Evolutionary conservation across 2,329 filamentous ascomycete genomes (phyloP).

Genomic region (Diaporthe australafricana): DNA sequence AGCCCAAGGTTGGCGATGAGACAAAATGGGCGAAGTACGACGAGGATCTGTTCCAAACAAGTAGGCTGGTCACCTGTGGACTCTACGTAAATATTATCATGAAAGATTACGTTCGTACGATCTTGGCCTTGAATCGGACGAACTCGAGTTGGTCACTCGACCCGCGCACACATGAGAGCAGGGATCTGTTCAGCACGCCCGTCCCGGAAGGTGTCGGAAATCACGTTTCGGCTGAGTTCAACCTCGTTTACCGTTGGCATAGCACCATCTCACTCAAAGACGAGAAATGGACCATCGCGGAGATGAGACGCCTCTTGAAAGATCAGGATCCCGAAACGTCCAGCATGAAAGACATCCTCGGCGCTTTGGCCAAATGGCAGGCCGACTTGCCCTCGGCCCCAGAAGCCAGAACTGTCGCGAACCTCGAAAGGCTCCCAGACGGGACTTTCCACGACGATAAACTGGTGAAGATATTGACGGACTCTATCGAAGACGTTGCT

Average conservation of each 20-base stretch:
- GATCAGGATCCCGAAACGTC: conserved; percentile 48
- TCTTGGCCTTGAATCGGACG: conserved; percentile 69
- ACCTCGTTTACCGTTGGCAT: conserved; percentile 75
- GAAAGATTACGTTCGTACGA: conserved; percentile 70
- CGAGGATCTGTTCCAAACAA: conserved; percentile 67
- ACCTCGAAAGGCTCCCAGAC: conserved; percentile 58
- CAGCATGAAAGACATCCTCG: conserved; percentile 52
- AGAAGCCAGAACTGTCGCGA: conserved; percentile 59
- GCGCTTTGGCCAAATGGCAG: conserved; percentile 53
- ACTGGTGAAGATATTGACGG: conserved; percentile 65
- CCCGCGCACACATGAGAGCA: conserved; percentile 69
- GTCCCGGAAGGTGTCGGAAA: conserved; percentile 71
- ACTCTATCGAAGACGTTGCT: conserved; percentile 69
- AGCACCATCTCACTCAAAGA: conserved; percentile 70
- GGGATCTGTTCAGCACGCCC: conserved; percentile 55
- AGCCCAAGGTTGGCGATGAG: conserved; percentile 46
- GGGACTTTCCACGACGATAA: conserved; percentile 68
- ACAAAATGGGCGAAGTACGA: conserved; percentile 50
- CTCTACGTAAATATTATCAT: conserved; percentile 68
- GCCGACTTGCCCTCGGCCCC: conserved; percentile 55
- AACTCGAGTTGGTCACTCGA: conserved; percentile 72
- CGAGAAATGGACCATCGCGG: conserved; percentile 70
- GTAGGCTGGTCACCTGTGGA: conserved; percentile 63
- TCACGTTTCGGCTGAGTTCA: conserved; percentile 76
- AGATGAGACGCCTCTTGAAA: conserved; percentile 60